phyloP scores from a whole-genome alignment of 1,284 basidiomycete genomes.

The Ceratobasidium sp. region DNA sequence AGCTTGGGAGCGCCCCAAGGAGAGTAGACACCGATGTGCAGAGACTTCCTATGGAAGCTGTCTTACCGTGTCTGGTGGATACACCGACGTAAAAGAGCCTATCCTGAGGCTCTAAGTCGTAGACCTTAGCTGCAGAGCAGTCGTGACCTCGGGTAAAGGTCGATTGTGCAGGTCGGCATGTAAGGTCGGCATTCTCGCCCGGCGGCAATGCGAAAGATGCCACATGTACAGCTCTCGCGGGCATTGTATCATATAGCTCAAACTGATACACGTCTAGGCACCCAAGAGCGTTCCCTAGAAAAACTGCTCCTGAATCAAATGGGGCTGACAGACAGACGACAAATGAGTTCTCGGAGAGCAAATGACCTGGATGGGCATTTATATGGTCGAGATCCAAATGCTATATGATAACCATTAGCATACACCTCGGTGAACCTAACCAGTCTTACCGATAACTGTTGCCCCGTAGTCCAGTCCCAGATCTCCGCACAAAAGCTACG shows the following conservation, averaged over 20 bases:
- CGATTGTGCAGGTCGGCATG: no score
- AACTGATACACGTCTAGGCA: constrained; percentile 17
- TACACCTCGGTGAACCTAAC: neutral
- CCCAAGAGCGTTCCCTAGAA: neutral
- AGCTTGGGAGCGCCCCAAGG: neutral
- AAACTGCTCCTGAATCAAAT: neutral
- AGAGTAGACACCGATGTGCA: neutral
- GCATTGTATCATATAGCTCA: neutral
- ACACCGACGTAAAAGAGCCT: neutral
- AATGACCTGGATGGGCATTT: neutral
- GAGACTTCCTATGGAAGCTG: neutral
- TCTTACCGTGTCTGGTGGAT: neutral
- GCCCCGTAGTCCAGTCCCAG: constrained; percentile 32
- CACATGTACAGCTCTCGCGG: neutral
- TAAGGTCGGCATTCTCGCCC: neutral
- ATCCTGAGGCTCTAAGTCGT: neutral
- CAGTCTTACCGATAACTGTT: constrained; percentile 8
- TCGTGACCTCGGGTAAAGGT: no score
- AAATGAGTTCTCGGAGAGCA: constrained; percentile 24
- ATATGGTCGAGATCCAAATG: neutral
- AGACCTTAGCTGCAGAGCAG: neutral
- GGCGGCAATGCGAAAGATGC: constrained; percentile 11
- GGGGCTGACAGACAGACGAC: neutral
- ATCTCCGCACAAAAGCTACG: neutral
- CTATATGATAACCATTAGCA: neutral